These are phyloP conservation scores for Kodamaea sp. DNA, from an alignment of 1,139 yeast species.

Conservation along the genomic window DNA sequence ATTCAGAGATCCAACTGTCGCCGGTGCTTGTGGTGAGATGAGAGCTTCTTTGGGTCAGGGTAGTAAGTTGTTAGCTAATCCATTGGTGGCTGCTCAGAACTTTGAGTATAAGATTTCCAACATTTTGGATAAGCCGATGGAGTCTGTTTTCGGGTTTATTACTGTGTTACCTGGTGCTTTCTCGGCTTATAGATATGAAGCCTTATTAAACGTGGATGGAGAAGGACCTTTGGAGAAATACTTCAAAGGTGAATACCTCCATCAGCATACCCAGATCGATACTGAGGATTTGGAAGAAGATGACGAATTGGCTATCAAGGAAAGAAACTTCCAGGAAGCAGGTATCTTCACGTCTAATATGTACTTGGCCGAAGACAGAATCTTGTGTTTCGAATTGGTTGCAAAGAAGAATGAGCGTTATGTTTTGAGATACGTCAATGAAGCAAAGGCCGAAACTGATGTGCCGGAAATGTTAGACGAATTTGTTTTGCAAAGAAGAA, in stretches of 20 bases:
- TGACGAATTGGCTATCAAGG: constrained; percentile 45
- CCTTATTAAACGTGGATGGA: constrained; percentile 64
- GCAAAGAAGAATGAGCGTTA: constrained; percentile 66
- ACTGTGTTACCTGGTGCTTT: constrained; percentile 85
- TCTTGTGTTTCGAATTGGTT: constrained; percentile 77
- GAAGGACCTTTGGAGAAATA: constrained; percentile 76
- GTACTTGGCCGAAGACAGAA: constrained; percentile 86
- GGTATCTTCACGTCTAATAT: constrained; percentile 81
- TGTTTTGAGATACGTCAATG: constrained; percentile 69
- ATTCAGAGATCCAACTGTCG: constrained; percentile 73
- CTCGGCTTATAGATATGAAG: constrained; percentile 77
- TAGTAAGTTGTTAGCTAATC: constrained; percentile 58
- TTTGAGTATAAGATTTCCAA: constrained; percentile 84
- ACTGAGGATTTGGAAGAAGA: constrained; percentile 35
- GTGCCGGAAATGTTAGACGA: constrained; percentile 76
- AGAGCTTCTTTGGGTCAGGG: constrained; percentile 65
- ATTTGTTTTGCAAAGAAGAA: constrained; percentile 72
- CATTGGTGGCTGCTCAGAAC: constrained; percentile 81
- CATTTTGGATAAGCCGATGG: constrained; percentile 81
- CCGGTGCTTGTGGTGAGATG: constrained; percentile 89
- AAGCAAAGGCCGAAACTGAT: constrained; percentile 81
- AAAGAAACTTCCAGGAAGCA: constrained; percentile 44
- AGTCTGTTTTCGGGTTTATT: constrained; percentile 79
- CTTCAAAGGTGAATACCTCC: constrained; percentile 76
- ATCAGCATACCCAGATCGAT: constrained; percentile 42